Evolutionary conservation across 768 basidiomycete genomes (phyloP).

Genomic region (Amanita muscaria): DNA sequence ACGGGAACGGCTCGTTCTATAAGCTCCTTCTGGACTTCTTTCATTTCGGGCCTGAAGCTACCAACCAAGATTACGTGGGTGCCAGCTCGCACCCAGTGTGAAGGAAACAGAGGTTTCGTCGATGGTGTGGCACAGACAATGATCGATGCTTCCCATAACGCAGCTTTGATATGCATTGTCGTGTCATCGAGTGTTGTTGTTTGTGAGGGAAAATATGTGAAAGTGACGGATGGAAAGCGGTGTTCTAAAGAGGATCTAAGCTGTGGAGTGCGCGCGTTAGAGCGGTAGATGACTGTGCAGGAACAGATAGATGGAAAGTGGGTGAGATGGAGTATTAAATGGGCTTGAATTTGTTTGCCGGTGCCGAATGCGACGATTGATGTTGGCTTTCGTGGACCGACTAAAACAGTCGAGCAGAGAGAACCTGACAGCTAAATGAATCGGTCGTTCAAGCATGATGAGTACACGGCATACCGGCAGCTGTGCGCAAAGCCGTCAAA

Average conservation of each 20-base stretch:
- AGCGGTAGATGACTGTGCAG: constrained; percentile 58
- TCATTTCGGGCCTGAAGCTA: constrained; percentile 76
- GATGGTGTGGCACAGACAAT: constrained; percentile 78
- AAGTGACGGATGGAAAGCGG: constrained; percentile 20
- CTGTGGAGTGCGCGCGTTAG: not conserved
- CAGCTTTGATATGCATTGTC: constrained; percentile 15
- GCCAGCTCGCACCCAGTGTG: constrained; percentile 48
- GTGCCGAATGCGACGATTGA: constrained; percentile 61
- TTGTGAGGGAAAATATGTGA: constrained; percentile 10
- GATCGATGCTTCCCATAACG: constrained; percentile 38
- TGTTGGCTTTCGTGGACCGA: constrained; percentile 32
- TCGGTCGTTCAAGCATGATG: not conserved
- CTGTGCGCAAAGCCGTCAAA: constrained; percentile 76
- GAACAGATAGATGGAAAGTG: constrained; percentile 43
- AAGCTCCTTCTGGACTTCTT: constrained; percentile 56
- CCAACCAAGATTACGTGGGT: constrained; percentile 73
- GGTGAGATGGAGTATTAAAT: constrained; percentile 52
- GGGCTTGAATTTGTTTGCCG: constrained; percentile 60
- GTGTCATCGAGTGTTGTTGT: constrained; percentile 10
- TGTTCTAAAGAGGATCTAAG: constrained; percentile 23
- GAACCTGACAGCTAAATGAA: constrained; percentile 40
- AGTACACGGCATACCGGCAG: constrained; percentile 46
- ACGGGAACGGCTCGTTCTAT: constrained; percentile 37
- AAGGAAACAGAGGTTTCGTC: constrained; percentile 59
- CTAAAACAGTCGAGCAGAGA: constrained; percentile 51